A percentile compares a stretch with the other conserved stretches of the same genome.
These are phyloP conservation scores for Agaricus blazei DNA, from an alignment of 768 basidiomycete genomes.

Conservation along the genomic window DNA sequence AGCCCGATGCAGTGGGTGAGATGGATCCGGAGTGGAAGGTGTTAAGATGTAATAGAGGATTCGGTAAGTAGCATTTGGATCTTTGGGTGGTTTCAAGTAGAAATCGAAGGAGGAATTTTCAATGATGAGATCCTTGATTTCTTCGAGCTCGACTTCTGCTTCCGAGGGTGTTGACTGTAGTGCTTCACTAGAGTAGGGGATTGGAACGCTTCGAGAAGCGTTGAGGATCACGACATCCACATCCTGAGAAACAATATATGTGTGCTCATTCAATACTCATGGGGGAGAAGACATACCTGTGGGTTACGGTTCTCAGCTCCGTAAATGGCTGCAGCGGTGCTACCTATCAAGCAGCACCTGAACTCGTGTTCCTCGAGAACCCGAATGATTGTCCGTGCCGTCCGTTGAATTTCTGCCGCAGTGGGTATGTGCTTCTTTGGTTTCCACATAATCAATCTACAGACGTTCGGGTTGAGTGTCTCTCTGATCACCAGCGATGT, in stretches of 20 bases:
- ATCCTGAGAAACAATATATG: conserved; percentile 27
- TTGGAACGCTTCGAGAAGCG: conserved; percentile 4
- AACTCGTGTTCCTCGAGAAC: conserved; percentile 21
- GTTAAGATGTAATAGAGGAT: conserved; percentile 34
- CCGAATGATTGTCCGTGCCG: conserved; percentile 20
- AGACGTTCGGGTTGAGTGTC: not conserved
- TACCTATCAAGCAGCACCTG: conserved; percentile 32
- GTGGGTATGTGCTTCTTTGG: conserved; percentile 1
- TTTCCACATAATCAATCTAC: not conserved
- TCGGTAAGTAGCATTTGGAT: conserved; percentile 33
- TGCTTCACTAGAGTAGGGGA: no score
- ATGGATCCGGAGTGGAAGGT: not conserved
- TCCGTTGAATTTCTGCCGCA: conserved; percentile 18
- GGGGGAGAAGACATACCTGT: conserved; percentile 22
- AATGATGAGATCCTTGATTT: conserved; percentile 34
- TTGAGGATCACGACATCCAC: conserved; percentile 40
- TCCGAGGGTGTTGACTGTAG: not conserved
- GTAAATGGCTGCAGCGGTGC: conserved; percentile 32
- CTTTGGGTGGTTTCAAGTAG: conserved; percentile 30
- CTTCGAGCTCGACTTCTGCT: conserved; percentile 22
- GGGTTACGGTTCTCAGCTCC: conserved; percentile 30
- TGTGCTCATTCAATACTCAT: not conserved
- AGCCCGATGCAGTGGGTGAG: conserved; percentile 11
- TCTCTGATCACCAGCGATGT: no score
- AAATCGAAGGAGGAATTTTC: conserved; percentile 23